phyloP scores from a whole-genome alignment of 2,329 filamentous ascomycete species.

The Cordyceps tenuipes region DNA sequence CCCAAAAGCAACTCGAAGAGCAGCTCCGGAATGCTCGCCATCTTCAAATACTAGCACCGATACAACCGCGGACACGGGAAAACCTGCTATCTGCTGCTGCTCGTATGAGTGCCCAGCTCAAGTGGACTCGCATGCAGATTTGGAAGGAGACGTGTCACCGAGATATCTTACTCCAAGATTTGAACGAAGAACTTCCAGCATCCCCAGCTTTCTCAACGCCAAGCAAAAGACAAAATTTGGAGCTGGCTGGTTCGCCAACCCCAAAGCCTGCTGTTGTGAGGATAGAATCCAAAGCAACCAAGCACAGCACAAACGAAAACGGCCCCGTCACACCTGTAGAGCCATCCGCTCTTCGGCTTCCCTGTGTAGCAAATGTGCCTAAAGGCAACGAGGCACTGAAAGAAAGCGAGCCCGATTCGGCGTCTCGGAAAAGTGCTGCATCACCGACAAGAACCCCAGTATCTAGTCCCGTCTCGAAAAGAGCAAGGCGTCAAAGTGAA shows the following conservation, averaged over 20 bases:
- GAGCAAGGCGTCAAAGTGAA: conserved; percentile 17
- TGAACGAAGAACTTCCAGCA: conserved; percentile 60
- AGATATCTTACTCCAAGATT: conserved; percentile 76
- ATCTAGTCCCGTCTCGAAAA: conserved; percentile 17
- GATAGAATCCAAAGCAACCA: conserved; percentile 22
- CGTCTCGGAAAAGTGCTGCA: conserved; percentile 18
- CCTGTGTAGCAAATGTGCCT: conserved; percentile 6
- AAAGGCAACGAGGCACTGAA: background rate
- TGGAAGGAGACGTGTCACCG: conserved; percentile 87
- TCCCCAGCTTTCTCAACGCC: conserved; percentile 16
- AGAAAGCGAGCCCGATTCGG: background rate
- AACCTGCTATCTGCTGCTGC: conserved; percentile 77
- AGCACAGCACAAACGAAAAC: conserved; percentile 18
- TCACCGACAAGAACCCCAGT: conserved; percentile 15
- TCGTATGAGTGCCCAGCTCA: conserved; percentile 76
- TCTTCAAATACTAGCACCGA: conserved; percentile 77
- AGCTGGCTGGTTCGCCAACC: conserved; percentile 20
- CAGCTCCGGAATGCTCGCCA: conserved; percentile 86
- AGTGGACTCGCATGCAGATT: conserved; percentile 90
- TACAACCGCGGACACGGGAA: conserved; percentile 84
- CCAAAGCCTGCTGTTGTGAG: conserved; percentile 18
- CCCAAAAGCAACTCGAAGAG: conserved; percentile 71
- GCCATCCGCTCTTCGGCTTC: conserved; percentile 14
- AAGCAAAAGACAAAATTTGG: conserved; percentile 21
- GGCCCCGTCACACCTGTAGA: conserved; percentile 22